These are phyloP conservation scores for Magnusiomyces tetraspermus DNA, from an alignment of 1,139 yeast species.

Conservation along the genomic window DNA sequence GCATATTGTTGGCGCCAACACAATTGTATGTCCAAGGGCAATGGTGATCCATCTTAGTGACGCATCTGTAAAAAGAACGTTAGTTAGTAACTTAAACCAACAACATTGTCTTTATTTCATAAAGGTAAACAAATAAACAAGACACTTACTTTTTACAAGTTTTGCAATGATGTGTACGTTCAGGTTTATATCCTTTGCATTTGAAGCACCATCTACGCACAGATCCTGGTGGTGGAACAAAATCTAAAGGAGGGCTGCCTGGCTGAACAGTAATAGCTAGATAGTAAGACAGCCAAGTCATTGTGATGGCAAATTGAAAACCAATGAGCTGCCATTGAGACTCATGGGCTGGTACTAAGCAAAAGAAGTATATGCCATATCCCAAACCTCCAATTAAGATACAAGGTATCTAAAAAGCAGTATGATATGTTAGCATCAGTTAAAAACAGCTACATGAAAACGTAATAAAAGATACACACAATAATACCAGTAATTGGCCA, in stretches of 20 bases:
- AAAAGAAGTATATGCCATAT: conserved; percentile 52
- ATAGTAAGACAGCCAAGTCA: conserved; percentile 65
- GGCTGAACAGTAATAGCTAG: conserved; percentile 51
- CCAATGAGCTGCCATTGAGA: conserved; percentile 36
- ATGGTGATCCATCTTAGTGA: conserved; percentile 77
- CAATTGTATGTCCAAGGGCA: conserved; percentile 84
- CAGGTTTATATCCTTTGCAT: conserved; percentile 61
- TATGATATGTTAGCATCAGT: not conserved
- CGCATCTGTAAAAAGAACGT: conserved; percentile 35
- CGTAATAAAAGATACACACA: not conserved
- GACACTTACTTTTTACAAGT: conserved; percentile 26
- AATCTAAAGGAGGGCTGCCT: conserved; percentile 46
- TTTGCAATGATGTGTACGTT: conserved; percentile 71
- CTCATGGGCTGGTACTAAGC: conserved; percentile 40
- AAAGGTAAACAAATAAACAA: not conserved
- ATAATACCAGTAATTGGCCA: conserved; percentile 23
- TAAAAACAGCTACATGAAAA: not conserved
- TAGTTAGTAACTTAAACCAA: not conserved
- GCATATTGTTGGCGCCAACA: conserved; percentile 68
- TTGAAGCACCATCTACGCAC: conserved; percentile 59
- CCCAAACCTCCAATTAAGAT: conserved; percentile 53
- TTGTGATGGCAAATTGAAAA: conserved; percentile 42
- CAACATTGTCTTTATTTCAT: not conserved
- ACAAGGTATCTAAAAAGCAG: conserved; percentile 47
- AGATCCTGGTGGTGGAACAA: conserved; percentile 32